Percentiles rank a stretch among this genome's conserved stretches.
phyloP scores from a whole-genome alignment of 148 eudicot genomes.

The Polygonum aviculare region DNA sequence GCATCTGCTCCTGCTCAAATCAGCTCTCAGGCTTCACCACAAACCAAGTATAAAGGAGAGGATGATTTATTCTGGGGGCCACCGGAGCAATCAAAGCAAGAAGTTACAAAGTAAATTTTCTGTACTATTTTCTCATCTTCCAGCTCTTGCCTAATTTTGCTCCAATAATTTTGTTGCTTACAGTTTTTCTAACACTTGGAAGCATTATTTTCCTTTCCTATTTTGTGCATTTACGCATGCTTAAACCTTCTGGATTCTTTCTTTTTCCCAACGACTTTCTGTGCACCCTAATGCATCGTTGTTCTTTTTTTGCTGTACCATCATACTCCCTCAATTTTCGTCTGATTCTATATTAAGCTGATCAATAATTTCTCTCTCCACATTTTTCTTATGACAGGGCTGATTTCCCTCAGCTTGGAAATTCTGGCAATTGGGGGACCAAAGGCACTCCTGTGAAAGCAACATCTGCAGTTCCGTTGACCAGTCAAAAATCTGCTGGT shows the following conservation, averaged over 20 bases:
- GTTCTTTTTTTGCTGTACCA: not conserved
- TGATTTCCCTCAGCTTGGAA: conserved; percentile 66
- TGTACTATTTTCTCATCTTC: not conserved
- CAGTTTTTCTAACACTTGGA: not conserved
- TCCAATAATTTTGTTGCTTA: not conserved
- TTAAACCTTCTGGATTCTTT: not conserved
- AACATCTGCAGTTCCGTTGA: conserved; percentile 31
- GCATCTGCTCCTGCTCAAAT: conserved; percentile 43
- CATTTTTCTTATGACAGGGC: conserved; percentile 30
- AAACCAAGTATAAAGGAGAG: conserved; percentile 57
- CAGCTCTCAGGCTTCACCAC: conserved; percentile 35
- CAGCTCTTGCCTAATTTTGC: not conserved
- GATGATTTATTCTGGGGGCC: conserved; percentile 99
- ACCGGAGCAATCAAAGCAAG: conserved; percentile 67
- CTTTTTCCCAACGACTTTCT: not conserved
- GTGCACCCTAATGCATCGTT: not conserved
- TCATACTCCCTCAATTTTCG: too few relatives aligned
- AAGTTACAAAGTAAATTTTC: conserved; percentile 49
- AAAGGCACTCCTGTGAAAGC: conserved; percentile 61
- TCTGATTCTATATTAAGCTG: not conserved
- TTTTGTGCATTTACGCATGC: not conserved
- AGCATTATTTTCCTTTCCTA: not conserved
- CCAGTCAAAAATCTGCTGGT: conserved; percentile 46
- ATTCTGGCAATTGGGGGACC: conserved; percentile 45
- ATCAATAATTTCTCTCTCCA: not conserved